Base-by-base conservation (phyloP, 495 filamentous ascomycete genomes). In the Pseudevernia furfuracea region DNA sequence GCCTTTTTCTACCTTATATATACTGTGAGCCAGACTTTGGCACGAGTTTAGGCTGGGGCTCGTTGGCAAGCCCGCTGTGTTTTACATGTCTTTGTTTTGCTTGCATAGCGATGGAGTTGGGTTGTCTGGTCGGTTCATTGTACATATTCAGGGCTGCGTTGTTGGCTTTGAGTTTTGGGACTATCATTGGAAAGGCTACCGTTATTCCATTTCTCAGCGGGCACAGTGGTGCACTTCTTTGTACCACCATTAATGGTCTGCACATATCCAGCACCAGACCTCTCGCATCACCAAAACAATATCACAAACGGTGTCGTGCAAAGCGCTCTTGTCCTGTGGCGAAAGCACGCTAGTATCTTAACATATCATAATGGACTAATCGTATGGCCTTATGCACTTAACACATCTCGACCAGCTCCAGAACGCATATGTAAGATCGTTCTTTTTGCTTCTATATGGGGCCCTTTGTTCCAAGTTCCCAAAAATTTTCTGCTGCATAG, bases 41-140 rank as follows among this genome's bases (percentile, higher is more conserved):
- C 9, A 4, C 23, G 6, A 10, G 10, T 25, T 25, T 49, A 9
- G 5, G 43, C 43, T 46, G 21, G 5, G 46, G 46, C 23, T 49
- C 46, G 46, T 25, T 49, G 46, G 46, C 46, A 49, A 49, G 46
- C n/a, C 46, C 9, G 46, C n/a, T 49, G 46, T 23, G 39, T 46
- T 46, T 23, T n/a, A n/a, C 46, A 3, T 49, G 0, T 10, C 23
- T 49, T 23, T 28, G 6, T 49, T 49, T 0, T 11, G 46, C 21
- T 11, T 49, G n/a, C 8, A 14, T 49, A 25, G 46, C 46, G n/a
- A 23, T 1, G 8, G 46, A 25, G 9, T 28, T 49, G 46, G 8
- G 11, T 28, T 49, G 8, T 5, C 6, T 49, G 46, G n/a, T 49
- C n/a, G n/a, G 4, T 23, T 14, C 9, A 25, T 49, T 49, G 46